Evolutionary conservation across 345 rosid species (phyloP).

Genomic region (Salix viminalis): DNA sequence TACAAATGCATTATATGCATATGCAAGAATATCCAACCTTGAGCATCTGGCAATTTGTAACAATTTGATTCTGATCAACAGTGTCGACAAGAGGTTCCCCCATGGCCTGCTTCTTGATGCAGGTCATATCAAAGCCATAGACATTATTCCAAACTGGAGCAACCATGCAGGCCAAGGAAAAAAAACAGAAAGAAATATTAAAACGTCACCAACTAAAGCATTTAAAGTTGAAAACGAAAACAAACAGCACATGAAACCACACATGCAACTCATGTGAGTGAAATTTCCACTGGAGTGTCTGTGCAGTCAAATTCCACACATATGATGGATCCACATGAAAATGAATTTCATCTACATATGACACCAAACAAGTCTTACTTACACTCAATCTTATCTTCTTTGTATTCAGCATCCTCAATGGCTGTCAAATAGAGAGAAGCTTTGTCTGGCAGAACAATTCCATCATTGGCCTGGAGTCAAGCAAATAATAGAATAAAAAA

Average conservation of each 20-base stretch:
- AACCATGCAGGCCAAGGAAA: conserved; percentile 1
- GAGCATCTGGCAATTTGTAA: conserved; percentile 69
- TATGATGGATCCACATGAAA: not conserved
- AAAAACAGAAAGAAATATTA: conserved; percentile 2
- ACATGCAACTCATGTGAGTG: not conserved
- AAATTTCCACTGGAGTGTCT: not conserved
- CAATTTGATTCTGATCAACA: conserved; percentile 88
- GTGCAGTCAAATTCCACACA: not conserved
- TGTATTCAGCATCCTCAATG: conserved; percentile 93
- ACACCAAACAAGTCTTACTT: conserved; percentile 15
- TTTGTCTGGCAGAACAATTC: conserved; percentile 84
- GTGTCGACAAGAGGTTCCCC: conserved; percentile 97
- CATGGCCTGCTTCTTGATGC: conserved; percentile 96
- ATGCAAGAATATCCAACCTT: conserved; percentile 44
- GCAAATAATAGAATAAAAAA: not conserved
- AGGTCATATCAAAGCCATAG: conserved; percentile 94
- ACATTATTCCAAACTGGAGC: conserved; percentile 83
- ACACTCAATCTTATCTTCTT: conserved; percentile 96
- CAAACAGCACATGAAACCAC: conserved; percentile 1
- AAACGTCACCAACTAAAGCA: not conserved
- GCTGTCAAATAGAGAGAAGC: conserved; percentile 88
- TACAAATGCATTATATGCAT: too few species aligned
- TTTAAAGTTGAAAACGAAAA: not conserved
- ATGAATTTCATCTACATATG: not conserved
- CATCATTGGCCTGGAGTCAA: conserved; percentile 58